Evolutionary conservation across 2,329 filamentous ascomycete species (phyloP).

Genomic region (Cladosporium sp.): DNA sequence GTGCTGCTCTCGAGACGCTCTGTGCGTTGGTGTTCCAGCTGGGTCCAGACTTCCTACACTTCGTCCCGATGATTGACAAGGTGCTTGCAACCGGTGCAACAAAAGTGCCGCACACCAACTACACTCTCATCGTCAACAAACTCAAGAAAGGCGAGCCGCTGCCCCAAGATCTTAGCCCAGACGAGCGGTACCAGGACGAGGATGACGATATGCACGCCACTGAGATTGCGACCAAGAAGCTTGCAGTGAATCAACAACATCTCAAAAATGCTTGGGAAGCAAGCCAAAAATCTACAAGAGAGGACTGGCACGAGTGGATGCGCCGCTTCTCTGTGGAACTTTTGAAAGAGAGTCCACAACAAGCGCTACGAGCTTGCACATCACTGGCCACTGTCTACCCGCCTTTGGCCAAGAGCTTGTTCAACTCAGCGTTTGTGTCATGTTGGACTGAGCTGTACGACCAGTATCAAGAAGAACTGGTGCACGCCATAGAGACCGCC

Average conservation of each 20-base stretch:
- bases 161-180: conserved; percentile 89
- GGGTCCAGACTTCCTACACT: conserved; percentile 91
- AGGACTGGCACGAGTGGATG: conserved; percentile 99
- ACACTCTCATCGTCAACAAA: conserved; percentile 86
- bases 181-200: conserved; percentile 64
- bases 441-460: conserved; percentile 99
- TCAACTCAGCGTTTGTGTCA: conserved; percentile 98
- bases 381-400: conserved; percentile 86
- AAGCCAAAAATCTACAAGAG: conserved; percentile 90
- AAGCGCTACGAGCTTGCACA: conserved; percentile 88
- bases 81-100: conserved; percentile 58
- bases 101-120: conserved; percentile 83
- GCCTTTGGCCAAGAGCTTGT: conserved; percentile 84
- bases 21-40: conserved; percentile 95
- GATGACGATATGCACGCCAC: conserved; percentile 75
- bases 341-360: conserved; percentile 90
- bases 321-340: conserved; percentile 92
- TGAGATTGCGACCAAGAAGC: conserved; percentile 85
- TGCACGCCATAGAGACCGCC: conserved; percentile 90
- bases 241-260: conserved; percentile 96
- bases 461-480: conserved; percentile 93
- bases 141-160: conserved; percentile 89
- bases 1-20: conserved; percentile 84
- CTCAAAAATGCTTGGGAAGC: conserved; percentile 97
- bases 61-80: conserved; percentile 90